Conservation (phyloP, 2,329 filamentous ascomycete genomes). For the Plenodomus lindquistii region DNA sequence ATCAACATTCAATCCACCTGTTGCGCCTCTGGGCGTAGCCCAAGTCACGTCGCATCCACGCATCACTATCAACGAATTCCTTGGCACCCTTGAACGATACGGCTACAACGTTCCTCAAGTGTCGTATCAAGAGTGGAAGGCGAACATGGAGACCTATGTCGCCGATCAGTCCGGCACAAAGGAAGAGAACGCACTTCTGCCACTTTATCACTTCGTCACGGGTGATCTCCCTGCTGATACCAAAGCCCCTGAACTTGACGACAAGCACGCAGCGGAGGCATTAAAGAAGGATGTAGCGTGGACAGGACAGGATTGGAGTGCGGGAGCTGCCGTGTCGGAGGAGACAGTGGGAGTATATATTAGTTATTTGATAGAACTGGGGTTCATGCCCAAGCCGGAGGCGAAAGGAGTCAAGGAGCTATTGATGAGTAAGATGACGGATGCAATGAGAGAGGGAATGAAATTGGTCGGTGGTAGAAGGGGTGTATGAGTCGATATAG, state of each 20-base stretch:
- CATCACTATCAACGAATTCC: constrained; percentile 75
- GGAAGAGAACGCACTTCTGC: constrained; percentile 70
- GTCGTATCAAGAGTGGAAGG: constrained; percentile 70
- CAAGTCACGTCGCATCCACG: constrained; percentile 82
- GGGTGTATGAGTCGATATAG: constrained; percentile 23
- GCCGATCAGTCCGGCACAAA: constrained; percentile 58
- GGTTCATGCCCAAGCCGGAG: constrained; percentile 59
- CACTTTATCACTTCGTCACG: constrained; percentile 74
- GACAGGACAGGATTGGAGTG: constrained; percentile 62
- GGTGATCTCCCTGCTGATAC: constrained; percentile 71
- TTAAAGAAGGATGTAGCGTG: constrained; percentile 66
- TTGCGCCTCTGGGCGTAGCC: constrained; percentile 62
- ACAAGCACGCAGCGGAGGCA: constrained; percentile 67
- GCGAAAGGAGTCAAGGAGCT: constrained; percentile 33
- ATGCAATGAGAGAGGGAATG: constrained; percentile 40
- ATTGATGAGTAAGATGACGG: constrained; percentile 30
- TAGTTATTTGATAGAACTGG: constrained; percentile 64
- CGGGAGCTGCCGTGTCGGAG: constrained; percentile 59
- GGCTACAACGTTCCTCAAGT: constrained; percentile 72
- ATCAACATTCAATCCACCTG: constrained; percentile 66
- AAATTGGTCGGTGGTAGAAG: constrained; percentile 39
- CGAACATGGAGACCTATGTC: constrained; percentile 69
- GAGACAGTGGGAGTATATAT: constrained; percentile 67
- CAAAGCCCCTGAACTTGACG: constrained; percentile 74
- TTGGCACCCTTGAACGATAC: constrained; percentile 70